A percentile compares a stretch with the other conserved stretches of the same genome.
Conservation (phyloP, 768 basidiomycete genomes). For the Omphalotus guepiniiformis region DNA sequence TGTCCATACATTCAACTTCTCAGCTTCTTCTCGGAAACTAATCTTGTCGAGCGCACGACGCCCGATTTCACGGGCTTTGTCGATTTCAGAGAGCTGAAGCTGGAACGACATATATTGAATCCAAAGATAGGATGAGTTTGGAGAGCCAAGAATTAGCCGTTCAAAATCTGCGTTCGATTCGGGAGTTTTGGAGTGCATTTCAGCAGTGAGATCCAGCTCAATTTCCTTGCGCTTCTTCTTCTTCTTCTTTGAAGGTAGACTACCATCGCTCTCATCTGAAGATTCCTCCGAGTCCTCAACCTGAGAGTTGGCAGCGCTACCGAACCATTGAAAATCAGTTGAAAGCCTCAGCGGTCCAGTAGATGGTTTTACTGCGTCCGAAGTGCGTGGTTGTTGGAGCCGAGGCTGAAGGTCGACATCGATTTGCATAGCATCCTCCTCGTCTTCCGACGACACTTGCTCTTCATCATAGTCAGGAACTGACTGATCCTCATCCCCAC, state of each 20-base stretch:
- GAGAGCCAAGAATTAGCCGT: slow-evolving; percentile 85
- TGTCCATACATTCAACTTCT: slow-evolving; percentile 96
- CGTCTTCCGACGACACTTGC: slow-evolving; percentile 22
- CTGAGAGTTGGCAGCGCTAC: slow-evolving; percentile 30
- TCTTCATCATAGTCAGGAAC: slow-evolving; percentile 1
- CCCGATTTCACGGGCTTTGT: slow-evolving; percentile 88
- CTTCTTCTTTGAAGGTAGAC: slow-evolving; percentile 48
- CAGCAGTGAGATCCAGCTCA: slow-evolving; percentile 78
- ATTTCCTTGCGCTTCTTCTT: slow-evolving; percentile 69
- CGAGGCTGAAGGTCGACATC: slow-evolving; percentile 34
- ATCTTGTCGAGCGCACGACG: slow-evolving; percentile 82
- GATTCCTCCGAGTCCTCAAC: slow-evolving; percentile 37
- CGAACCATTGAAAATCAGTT: slow-evolving; percentile 71
- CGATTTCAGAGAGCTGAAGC: slow-evolving; percentile 91
- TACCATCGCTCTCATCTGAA: slow-evolving; percentile 44
- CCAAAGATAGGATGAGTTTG: slow-evolving; percentile 97
- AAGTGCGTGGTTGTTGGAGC: slow-evolving; percentile 18
- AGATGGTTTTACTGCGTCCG: slow-evolving; percentile 8
- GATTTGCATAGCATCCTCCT: slow-evolving; percentile 41
- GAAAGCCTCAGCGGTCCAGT: slow-evolving; percentile 41
- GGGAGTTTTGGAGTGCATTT: slow-evolving; percentile 81
- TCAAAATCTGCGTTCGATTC: slow-evolving; percentile 96
- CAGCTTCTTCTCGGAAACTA: slow-evolving; percentile 92
- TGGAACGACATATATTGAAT: slow-evolving; percentile 99
- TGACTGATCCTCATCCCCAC: slow-evolving; percentile 16